Base-by-base conservation (phyloP, 2,329 filamentous ascomycete species). In the Pseudocercospora ulei region DNA sequence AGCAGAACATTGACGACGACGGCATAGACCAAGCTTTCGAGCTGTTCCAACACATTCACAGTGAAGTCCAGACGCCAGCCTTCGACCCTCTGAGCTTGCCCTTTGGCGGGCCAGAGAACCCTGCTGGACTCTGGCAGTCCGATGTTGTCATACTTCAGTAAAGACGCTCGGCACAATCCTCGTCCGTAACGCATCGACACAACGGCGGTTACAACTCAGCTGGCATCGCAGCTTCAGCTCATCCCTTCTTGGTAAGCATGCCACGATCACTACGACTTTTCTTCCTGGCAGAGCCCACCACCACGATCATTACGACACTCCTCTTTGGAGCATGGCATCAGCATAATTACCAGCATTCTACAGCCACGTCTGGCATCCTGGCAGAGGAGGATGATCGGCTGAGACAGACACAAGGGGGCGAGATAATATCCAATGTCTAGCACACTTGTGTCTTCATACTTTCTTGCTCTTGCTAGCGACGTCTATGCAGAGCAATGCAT, bases 261-360 rank as follows among this genome's bases (percentile, higher is more conserved):
- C n/a, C n/a, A n/a, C n/a, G n/a, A n/a, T n/a, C n/a, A n/a, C n/a
- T n/a, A n/a, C n/a, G n/a, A n/a, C n/a, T n/a, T n/a, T n/a, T n/a
- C n/a, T n/a, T n/a, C n/a, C n/a, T n/a, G n/a, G n/a, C n/a, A n/a
- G n/a, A n/a, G n/a, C 16, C 13, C 16, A 31, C 7, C 16, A 9
- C 14, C 12, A 16, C 28, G 7, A 7, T 3, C 5, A 16, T 14
- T 22, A 22, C 18, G 30, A 33, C 30, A 33, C 23, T 33, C 30
- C n/a, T n/a, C n/a, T n/a, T 33, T 22, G 30, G 30, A 22, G 14
- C 30, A 22, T 13, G 16, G 16, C 4, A 28, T 9, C n/a, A 28
- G 25, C 25, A 28, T 28, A 28, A 7, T 28, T 28, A 16, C 9
- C 29, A 33, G 29, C 29, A 33, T 33, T 20, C 9, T n/a, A 33